A percentile compares a stretch with the other conserved stretches of the same genome.
phyloP scores from a whole-genome alignment of 495 filamentous ascomycete species.

The Glonium stellatum region DNA sequence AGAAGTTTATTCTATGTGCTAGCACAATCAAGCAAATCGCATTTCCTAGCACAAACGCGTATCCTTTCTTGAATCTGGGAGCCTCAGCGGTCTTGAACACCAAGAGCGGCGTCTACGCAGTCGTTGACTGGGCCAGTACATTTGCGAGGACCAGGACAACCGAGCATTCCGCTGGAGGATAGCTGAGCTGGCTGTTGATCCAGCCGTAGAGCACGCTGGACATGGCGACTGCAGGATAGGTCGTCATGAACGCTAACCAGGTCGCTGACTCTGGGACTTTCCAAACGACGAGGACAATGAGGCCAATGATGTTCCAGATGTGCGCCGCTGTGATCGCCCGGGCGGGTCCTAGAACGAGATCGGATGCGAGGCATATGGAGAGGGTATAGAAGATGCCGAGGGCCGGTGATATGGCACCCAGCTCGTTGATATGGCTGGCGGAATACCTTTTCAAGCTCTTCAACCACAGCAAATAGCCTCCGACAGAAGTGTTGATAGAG shows the following conservation, averaged over 20 bases:
- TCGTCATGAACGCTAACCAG: constrained; percentile 44
- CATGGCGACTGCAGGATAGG: constrained; percentile 32
- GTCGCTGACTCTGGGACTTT: constrained; percentile 43
- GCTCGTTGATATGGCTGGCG: constrained; percentile 27
- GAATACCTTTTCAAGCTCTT: constrained; percentile 35
- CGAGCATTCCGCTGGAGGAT: constrained; percentile 31
- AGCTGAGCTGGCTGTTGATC: constrained; percentile 32
- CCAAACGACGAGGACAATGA: constrained; percentile 40
- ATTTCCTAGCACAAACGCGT: constrained; percentile 43
- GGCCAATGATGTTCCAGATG: constrained; percentile 31
- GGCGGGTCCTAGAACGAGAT: constrained; percentile 37
- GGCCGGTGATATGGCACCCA: constrained; percentile 35
- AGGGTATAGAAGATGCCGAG: constrained; percentile 44
- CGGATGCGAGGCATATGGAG: constrained; percentile 44
- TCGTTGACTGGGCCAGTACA: constrained; percentile 32
- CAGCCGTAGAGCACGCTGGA: constrained; percentile 35
- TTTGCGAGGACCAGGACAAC: constrained; percentile 33
- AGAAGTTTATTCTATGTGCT: constrained; percentile 33
- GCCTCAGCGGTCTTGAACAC: constrained; percentile 31
- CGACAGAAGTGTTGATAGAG: constrained; percentile 34
- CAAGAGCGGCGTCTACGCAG: constrained; percentile 39
- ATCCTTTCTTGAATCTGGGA: constrained; percentile 45
- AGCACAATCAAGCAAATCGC: constrained; percentile 41
- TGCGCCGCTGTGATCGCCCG: constrained; percentile 36
- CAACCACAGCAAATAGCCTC: constrained; percentile 38